Evolutionary conservation across 768 basidiomycete species (phyloP).

Genomic region (Coprinopsis cinerea): DNA sequence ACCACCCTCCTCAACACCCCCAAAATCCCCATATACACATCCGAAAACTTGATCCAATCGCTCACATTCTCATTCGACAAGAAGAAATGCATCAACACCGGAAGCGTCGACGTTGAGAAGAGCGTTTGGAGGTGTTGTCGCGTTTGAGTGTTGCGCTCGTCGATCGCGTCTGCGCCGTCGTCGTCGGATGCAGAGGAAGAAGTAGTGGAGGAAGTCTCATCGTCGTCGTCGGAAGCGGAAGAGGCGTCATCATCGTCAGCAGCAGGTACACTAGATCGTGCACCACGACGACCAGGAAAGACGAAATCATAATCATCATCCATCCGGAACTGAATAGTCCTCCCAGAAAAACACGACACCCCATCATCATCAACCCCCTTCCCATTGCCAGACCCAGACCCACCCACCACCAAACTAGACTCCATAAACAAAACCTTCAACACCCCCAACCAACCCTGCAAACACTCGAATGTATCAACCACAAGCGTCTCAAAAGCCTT

Average conservation of each 20-base stretch:
- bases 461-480: constrained; percentile 17
- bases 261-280: too few species aligned
- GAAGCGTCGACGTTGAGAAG: constrained; percentile 18
- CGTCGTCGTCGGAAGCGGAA: not conserved
- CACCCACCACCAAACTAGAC: too few species aligned
- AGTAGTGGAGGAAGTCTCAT: too few species aligned
- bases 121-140: not conserved
- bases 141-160: not conserved
- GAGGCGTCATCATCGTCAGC: too few species aligned
- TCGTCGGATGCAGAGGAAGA: too few species aligned
- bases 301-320: too few species aligned
- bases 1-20: constrained; percentile 19
- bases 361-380: not conserved
- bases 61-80: constrained; percentile 25
- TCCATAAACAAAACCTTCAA: too few species aligned
- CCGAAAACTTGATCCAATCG: constrained; percentile 31
- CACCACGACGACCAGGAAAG: too few species aligned
- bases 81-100: constrained; percentile 27
- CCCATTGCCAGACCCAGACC: too few species aligned
- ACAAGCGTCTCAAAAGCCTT: constrained; percentile 21
- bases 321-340: not conserved
- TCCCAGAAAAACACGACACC: not conserved
- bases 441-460: constrained; percentile 20
- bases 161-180: not conserved
- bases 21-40: constrained; percentile 27